phyloP scores from a whole-genome alignment of 331 rosid species.

The Stylosanthes scabra region DNA sequence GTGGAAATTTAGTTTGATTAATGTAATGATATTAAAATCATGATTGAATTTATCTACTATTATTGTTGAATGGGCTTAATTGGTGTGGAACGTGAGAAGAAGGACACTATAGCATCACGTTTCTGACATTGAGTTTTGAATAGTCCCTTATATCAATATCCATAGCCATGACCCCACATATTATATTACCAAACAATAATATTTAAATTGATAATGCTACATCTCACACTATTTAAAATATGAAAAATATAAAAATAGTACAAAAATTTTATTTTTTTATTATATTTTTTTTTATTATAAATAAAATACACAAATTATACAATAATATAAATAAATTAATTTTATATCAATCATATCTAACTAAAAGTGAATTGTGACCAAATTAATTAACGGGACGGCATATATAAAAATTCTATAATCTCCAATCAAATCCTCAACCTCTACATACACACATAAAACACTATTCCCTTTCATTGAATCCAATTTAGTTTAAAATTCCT shows the following conservation, averaged over 20 bases:
- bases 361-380: conserved; percentile 24
- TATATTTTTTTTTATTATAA: too few species aligned
- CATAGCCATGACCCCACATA: neutral
- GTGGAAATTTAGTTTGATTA: conserved; percentile 26
- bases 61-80: conserved; percentile 7
- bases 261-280: too few species aligned
- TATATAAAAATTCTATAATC: neutral
- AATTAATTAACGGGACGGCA: conserved; percentile 18
- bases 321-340: too few species aligned
- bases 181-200: conserved; percentile 25
- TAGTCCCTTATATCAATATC: neutral
- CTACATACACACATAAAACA: neutral
- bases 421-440: conserved; percentile 4
- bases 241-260: too few species aligned
- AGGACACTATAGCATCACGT: conserved; percentile 3
- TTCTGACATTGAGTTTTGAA: neutral
- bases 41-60: conserved; percentile 20
- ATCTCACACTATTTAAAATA: too few species aligned
- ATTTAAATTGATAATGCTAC: conserved; percentile 9
- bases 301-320: too few species aligned
- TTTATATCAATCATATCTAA: neutral
- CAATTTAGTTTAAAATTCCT: conserved; percentile 12
- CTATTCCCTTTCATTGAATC: conserved; percentile 38
- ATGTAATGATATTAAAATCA: neutral
- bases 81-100: conserved; percentile 1